These are phyloP conservation scores for Stephanodiscus minutulus DNA, from an alignment of 108 stramenopile species.

Conservation along the genomic window DNA sequence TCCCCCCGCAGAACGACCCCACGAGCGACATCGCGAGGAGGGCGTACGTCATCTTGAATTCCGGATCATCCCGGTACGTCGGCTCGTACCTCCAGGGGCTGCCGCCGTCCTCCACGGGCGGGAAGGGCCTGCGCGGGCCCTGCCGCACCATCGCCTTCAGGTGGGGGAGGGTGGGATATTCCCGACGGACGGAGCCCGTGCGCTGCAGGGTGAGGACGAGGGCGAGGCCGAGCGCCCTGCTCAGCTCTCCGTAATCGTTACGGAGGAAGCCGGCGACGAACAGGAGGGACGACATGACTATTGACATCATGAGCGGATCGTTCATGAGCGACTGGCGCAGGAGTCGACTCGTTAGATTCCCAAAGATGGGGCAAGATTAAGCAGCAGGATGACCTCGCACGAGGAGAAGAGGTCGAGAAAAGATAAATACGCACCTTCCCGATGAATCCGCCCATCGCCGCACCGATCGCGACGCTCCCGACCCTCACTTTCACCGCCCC, in stretches of 20 bases:
- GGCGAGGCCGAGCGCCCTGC: constrained; percentile 68
- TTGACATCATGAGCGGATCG: constrained; percentile 28
- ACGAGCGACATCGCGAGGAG: constrained; percentile 73
- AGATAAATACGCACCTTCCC: constrained; percentile 55
- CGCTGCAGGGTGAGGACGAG: constrained; percentile 63
- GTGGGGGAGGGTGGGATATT: constrained; percentile 73
- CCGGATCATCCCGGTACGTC: constrained; percentile 54
- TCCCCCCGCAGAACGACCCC: constrained; percentile 75
- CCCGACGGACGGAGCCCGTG: constrained; percentile 55
- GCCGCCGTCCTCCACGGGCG: constrained; percentile 53
- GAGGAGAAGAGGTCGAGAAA: not conserved
- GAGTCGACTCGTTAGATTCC: not conserved
- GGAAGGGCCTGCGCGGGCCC: constrained; percentile 68
- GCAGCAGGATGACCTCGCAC: not conserved
- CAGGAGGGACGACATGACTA: constrained; percentile 37
- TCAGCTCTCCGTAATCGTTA: constrained; percentile 78
- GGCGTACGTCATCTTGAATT: constrained; percentile 78
- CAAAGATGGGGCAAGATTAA: not conserved
- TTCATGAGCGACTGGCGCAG: constrained; percentile 43
- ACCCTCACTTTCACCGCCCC: constrained; percentile 58
- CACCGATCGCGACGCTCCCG: constrained; percentile 58
- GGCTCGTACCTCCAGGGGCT: constrained; percentile 73
- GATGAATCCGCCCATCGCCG: constrained; percentile 52
- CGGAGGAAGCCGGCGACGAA: constrained; percentile 60
- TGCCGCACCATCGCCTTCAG: constrained; percentile 55